Percentiles rank a stretch among this genome's conserved stretches.
phyloP scores from a whole-genome alignment of 192 early-diverging fungal species.

The Paraglomus occultum region DNA sequence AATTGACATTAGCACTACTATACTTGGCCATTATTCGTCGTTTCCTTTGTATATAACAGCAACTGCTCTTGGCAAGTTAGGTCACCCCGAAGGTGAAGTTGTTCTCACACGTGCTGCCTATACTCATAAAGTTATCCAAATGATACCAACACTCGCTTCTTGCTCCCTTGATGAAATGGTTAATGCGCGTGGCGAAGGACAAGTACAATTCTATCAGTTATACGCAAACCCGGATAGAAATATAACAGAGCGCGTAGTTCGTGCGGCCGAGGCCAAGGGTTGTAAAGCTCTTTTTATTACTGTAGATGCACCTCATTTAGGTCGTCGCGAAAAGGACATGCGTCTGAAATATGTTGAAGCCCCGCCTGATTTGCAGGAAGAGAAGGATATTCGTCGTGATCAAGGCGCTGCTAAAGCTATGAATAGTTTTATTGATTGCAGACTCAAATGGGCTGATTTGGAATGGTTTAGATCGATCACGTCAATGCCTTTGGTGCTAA shows the following conservation, averaged over 20 bases:
- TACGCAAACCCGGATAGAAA: constrained; percentile 76
- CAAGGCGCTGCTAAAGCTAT: constrained; percentile 71
- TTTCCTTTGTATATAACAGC: constrained; percentile 78
- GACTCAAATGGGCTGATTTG: constrained; percentile 85
- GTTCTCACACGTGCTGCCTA: constrained; percentile 56
- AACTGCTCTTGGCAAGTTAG: constrained; percentile 68
- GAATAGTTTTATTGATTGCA: constrained; percentile 77
- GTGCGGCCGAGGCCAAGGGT: constrained; percentile 71
- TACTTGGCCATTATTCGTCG: constrained; percentile 54
- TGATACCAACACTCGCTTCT: constrained; percentile 75
- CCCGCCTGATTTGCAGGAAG: constrained; percentile 36
- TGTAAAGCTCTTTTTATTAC: constrained; percentile 79
- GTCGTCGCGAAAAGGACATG: constrained; percentile 80
- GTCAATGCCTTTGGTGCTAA: constrained; percentile 83
- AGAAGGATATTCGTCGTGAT: constrained; percentile 39
- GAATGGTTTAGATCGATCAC: constrained; percentile 85
- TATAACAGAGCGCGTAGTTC: constrained; percentile 63
- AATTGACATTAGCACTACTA: constrained; percentile 59
- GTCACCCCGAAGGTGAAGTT: constrained; percentile 73
- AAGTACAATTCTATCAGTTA: constrained; percentile 73
- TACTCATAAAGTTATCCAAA: constrained; percentile 62
- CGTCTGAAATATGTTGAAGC: constrained; percentile 60
- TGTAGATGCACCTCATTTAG: constrained; percentile 76
- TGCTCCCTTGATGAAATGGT: constrained; percentile 69
- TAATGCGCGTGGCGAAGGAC: constrained; percentile 40